Evolutionary conservation across 1,284 basidiomycete genomes (phyloP).

Genomic region (Ceratobasidium sp.): DNA sequence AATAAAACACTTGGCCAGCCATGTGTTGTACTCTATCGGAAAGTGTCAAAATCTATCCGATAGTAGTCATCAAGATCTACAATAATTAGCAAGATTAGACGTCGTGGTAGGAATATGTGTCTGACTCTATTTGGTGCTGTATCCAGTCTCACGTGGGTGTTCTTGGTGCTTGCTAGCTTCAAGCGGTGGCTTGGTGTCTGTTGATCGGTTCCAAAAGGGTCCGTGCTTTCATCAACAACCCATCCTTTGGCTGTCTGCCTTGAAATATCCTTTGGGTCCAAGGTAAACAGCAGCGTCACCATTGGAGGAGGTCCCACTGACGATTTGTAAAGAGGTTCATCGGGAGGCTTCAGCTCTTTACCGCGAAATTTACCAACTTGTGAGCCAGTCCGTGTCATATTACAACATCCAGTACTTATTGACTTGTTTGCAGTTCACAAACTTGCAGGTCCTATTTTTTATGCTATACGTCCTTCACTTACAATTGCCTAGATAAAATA

Average conservation of each 20-base stretch:
- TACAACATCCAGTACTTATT: not conserved
- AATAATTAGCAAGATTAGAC: too few species aligned
- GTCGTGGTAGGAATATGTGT: not conserved
- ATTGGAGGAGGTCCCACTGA: too few species aligned
- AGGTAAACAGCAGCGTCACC: constrained; percentile 9
- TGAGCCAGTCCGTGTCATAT: not conserved
- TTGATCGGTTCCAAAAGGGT: not conserved
- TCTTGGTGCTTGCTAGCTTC: not conserved
- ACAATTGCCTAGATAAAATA: constrained; percentile 47
- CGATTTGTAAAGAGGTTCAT: constrained; percentile 21
- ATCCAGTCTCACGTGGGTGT: not conserved
- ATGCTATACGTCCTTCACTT: not conserved
- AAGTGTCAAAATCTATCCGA: not conserved
- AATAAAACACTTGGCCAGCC: not conserved
- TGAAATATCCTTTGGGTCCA: constrained; percentile 40
- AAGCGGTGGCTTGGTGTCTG: not conserved
- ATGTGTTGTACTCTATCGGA: not conserved
- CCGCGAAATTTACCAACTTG: constrained; percentile 17
- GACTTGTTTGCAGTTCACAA: not conserved
- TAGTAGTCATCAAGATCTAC: not conserved
- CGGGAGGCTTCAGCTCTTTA: constrained; percentile 38
- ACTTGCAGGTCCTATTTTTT: not conserved
- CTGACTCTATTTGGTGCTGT: not conserved
- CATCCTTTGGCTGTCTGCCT: constrained; percentile 28
- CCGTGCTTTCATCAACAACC: not conserved